Conservation (phyloP, 1,284 basidiomycete species). For the Sanghuangporus sanghuang region DNA sequence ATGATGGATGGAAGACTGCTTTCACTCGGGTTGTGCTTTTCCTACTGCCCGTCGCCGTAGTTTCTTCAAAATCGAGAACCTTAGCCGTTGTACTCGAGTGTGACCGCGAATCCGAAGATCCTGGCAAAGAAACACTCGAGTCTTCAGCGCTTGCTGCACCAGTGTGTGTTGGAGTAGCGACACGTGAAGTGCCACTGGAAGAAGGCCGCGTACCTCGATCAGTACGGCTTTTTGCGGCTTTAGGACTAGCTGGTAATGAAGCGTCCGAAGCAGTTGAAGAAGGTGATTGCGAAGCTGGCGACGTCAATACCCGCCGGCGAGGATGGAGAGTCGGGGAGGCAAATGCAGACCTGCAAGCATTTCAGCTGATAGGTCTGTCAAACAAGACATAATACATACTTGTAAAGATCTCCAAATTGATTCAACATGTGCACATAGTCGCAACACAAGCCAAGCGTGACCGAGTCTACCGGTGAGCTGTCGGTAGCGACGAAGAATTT, state of each 20-base stretch:
- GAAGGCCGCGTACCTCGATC: constrained; percentile 7
- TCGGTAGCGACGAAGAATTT: constrained; percentile 91
- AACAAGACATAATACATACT: constrained; percentile 38
- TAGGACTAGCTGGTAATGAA: constrained; percentile 12
- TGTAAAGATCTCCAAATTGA: constrained; percentile 82
- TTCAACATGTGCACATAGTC: constrained; percentile 89
- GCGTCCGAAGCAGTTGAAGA: neutral
- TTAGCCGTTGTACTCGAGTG: constrained; percentile 10
- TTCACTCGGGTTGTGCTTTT: constrained; percentile 18
- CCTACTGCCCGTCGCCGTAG: neutral
- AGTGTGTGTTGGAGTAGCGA: constrained; percentile 14
- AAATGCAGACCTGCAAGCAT: constrained; percentile 8
- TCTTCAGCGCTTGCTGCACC: constrained; percentile 15
- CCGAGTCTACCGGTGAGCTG: constrained; percentile 85
- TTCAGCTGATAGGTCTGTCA: neutral
- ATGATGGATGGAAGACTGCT: constrained; percentile 29
- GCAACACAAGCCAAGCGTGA: constrained; percentile 83
- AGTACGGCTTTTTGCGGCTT: neutral
- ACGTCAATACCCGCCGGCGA: constrained; percentile 1
- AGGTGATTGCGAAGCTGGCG: neutral
- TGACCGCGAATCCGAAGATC: constrained; percentile 24
- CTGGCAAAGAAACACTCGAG: constrained; percentile 14
- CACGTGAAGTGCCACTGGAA: constrained; percentile 14
- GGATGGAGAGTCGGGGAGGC: constrained; percentile 12
- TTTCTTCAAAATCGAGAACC: neutral